Conservation (phyloP, 805 yeast species). For the Candida rishiriensis region DNA sequence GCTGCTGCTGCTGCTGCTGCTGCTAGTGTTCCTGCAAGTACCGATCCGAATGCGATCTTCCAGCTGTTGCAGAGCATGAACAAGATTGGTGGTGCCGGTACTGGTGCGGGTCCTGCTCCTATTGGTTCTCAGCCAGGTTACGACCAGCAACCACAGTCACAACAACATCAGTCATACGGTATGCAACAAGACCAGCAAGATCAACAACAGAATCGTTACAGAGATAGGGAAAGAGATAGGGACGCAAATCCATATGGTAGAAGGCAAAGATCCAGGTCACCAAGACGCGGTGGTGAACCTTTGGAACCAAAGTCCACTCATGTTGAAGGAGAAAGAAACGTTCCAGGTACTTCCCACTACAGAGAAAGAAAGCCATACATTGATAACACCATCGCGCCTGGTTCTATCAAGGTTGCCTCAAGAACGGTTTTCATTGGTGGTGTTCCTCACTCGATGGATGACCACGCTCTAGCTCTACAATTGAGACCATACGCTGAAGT, state of each 20-base stretch:
- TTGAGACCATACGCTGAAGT: conserved; percentile 87
- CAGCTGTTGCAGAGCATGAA: conserved; percentile 51
- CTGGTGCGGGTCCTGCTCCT: conserved; percentile 13
- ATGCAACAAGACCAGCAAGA: conserved; percentile 16
- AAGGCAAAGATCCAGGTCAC: conserved; percentile 45
- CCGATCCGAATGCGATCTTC: conserved; percentile 41
- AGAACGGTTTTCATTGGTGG: conserved; percentile 95
- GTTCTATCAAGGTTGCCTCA: conserved; percentile 75
- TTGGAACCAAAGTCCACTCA: conserved; percentile 28
- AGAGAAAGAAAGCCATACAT: conserved; percentile 69
- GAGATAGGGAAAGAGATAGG: conserved; percentile 30
- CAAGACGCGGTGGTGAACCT: conserved; percentile 25
- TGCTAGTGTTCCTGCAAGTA: conserved; percentile 14
- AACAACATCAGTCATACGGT: conserved; percentile 3
- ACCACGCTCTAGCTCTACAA: conserved; percentile 60
- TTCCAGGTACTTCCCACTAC: conserved; percentile 69
- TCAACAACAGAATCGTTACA: conserved; percentile 9
- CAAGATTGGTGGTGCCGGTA: conserved; percentile 22
- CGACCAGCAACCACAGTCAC: conserved; percentile 17
- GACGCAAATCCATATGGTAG: conserved; percentile 34
- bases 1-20: conserved; percentile 9
- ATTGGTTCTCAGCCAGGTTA: conserved; percentile 13
- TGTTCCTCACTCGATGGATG: conserved; percentile 79
- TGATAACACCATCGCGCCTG: conserved; percentile 71
- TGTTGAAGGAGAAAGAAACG: conserved; percentile 55